phyloP scores from a whole-genome alignment of 75 land plant genomes.

The Sequoiadendron giganteum region DNA sequence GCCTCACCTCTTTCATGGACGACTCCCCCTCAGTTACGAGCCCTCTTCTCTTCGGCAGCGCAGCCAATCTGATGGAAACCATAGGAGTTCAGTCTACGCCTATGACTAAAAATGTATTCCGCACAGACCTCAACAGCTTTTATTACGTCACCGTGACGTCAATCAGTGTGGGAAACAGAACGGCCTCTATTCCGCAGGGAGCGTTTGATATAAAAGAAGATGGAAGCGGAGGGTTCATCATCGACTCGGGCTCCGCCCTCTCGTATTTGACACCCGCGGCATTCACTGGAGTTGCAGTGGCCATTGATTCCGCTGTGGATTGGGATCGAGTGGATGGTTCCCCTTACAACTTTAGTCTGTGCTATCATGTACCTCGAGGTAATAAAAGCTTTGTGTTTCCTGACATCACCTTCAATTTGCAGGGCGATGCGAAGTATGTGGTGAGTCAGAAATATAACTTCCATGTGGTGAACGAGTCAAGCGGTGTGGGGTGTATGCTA shows the following conservation, averaged over 20 bases:
- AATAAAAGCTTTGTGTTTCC: no score
- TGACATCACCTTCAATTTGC: no score
- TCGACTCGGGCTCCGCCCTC: no score
- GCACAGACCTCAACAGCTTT: not conserved
- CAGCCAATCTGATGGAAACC: constrained; percentile 7
- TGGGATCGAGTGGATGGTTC: not conserved
- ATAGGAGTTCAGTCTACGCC: constrained; percentile 14
- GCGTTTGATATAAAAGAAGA: not conserved
- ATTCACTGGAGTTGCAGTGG: not conserved
- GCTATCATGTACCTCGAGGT: not conserved
- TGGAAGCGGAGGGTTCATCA: no score
- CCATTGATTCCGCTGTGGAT: not conserved
- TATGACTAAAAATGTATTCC: not conserved
- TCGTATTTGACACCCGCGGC: no score
- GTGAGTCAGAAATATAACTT: no score
- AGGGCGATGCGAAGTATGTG: no score
- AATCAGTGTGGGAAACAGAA: not conserved
- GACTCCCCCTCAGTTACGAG: no score
- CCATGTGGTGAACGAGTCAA: no score
- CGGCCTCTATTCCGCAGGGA: no score
- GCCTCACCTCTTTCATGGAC: no score
- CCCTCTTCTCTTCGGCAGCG: constrained; percentile 14
- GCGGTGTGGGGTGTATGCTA: no score
- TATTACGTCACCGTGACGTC: constrained; percentile 24
- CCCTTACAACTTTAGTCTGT: not conserved